Base-by-base conservation (phyloP, 2,329 filamentous ascomycete genomes). In the Calonectria fujianensis region DNA sequence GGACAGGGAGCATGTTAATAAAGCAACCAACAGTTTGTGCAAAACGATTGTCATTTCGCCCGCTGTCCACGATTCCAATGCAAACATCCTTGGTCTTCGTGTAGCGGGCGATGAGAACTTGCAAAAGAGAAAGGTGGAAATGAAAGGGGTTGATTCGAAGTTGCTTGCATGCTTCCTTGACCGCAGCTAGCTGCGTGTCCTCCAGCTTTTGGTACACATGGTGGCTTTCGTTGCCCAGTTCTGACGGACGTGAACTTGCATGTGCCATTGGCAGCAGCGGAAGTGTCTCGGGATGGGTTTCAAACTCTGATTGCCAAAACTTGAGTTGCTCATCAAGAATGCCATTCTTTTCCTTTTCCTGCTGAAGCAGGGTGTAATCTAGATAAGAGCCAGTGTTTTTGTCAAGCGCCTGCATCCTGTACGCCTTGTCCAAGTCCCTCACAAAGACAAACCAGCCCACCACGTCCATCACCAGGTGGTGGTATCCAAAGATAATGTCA, bases 391-490 rank as follows among this genome's bases (percentile, higher is more conserved):
- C 73, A 61, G 74, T 68, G 11, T 35, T 77, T 37, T 75, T 72
- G 31, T 69, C 74, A 20, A 71, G 9, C 39, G 67, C 24, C 71
- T 73, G 52, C n/a, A 82, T 80, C n/a, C 82, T 81, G 79, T 90
- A 90, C 0, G 80, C 83, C 65, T 81, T 84, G 31, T 87, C 82
- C 31, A 91, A 75, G 51, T 91, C 88, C 0, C 76, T 57, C 27
- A 89, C 75, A 39, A 91, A 80, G 6, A 90, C 76, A 31, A 87
- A 78, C 14, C 85, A 85, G 66, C 88, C 88, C 45, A 87, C 76
- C 1, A 87, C 88, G 74, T 91, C 90, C 84, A 91, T 86, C 52
- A 84, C 82, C 48, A 91, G 90, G 77, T 90, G 89, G 74, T 91
- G 89, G 52, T 84, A 85, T 7, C 82, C 83, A 16, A 91, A 71